phyloP scores from a whole-genome alignment of 2,329 filamentous ascomycete genomes.

The Calonectria honghensis region DNA sequence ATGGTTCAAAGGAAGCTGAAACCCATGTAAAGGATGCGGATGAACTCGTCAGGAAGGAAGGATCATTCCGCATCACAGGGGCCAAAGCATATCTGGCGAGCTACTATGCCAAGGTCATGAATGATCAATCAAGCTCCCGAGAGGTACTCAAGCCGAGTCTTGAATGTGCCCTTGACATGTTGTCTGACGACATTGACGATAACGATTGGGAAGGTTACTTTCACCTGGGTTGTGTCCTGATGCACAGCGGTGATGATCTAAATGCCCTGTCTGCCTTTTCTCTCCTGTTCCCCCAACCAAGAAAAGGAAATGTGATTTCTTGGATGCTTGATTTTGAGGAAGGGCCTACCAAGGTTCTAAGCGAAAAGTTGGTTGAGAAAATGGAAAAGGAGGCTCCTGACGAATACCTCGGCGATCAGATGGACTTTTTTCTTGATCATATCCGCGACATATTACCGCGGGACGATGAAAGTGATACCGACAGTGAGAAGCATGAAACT shows the following conservation, averaged over 20 bases:
- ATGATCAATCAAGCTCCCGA: background rate
- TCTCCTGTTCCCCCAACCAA: background rate
- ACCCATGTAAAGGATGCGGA: background rate
- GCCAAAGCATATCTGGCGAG: background rate
- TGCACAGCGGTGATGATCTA: slow-evolving; percentile 4
- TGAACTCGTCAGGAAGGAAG: background rate
- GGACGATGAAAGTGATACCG: background rate
- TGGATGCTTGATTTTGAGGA: slow-evolving; percentile 17
- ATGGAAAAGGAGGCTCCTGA: background rate
- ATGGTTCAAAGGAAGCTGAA: slow-evolving; percentile 9
- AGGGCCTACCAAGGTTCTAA: background rate
- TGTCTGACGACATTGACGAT: slow-evolving; percentile 3
- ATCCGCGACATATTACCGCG: background rate
- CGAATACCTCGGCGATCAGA: background rate
- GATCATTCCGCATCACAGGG: slow-evolving; percentile 8
- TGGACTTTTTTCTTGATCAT: slow-evolving; percentile 10
- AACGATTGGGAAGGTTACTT: slow-evolving; percentile 14
- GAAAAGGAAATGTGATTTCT: background rate
- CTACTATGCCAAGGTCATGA: background rate
- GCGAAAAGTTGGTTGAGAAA: background rate
- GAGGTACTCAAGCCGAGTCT: background rate
- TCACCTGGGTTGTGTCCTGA: background rate
- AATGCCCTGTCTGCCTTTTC: slow-evolving; percentile 2
- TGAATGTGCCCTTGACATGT: slow-evolving; percentile 8
- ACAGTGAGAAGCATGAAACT: background rate